Conservation (phyloP, 371 early-diverging fungal species). For the Nematocida major region DNA sequence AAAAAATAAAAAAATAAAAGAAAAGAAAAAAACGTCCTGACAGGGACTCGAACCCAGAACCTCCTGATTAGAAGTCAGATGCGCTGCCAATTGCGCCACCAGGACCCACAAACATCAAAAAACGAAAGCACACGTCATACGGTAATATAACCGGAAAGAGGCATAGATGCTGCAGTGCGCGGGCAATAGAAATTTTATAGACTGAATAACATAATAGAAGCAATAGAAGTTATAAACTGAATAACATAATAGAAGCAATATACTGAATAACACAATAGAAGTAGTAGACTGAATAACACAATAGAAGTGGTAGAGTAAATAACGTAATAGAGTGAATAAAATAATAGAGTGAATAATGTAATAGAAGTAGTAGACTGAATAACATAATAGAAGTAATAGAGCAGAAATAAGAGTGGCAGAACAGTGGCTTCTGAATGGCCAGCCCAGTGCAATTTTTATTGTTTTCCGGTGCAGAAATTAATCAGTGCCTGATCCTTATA, state of each 20-base stretch:
- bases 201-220: neutral
- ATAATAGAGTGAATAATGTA: neutral
- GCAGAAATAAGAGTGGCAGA: too few relatives aligned
- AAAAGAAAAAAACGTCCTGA: constrained; percentile 53
- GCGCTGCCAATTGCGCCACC: constrained; percentile 56
- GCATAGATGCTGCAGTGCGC: too few relatives aligned
- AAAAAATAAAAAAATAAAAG: constrained; percentile 9
- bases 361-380: neutral
- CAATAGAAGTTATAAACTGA: neutral
- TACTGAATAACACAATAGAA: neutral
- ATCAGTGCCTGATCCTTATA: neutral
- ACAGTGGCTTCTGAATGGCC: too few relatives aligned
- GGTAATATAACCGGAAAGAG: too few relatives aligned
- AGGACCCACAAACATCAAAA: constrained; percentile 22
- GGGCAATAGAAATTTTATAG: neutral
- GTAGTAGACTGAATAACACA: neutral
- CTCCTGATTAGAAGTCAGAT: constrained; percentile 57
- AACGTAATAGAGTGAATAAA: neutral
- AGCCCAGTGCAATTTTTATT: too few relatives aligned
- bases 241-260: neutral
- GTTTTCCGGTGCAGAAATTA: neutral
- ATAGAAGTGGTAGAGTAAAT: neutral
- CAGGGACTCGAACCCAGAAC: constrained; percentile 57
- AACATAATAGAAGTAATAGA: neutral
- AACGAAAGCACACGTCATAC: too few relatives aligned